Evolutionary conservation across 441 rosid genomes (phyloP), one percentile per base, ranked within the genome.

Genomic region (Gossypium aridum): DNA sequence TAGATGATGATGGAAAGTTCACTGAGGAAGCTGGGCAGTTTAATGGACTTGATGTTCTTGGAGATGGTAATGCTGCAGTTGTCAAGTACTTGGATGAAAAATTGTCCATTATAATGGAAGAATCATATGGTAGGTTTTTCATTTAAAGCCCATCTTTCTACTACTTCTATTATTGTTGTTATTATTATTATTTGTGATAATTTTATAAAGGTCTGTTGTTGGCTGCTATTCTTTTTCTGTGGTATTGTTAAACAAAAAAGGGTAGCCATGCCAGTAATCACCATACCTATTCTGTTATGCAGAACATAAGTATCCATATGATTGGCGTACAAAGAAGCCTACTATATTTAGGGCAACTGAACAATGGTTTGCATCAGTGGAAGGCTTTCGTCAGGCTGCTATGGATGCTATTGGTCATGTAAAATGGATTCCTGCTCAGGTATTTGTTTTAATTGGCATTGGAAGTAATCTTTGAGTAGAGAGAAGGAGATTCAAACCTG

Each of bases 321-420:
- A 96, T 83, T 96, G 99, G 99, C 87, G 99, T 85, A 89, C 97
- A 51, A 96, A 96, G 80, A 90, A 89, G 78, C 99, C 98, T 19
- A 93, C 98, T 3, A 96, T 96, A 80, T 93, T 91, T 89, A 90
- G 99, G 84, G 99, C 97, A 17, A 96, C 99, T 51, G 97, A 96
- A 87, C 99, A 96, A 75, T 96, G 98, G 99, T 96, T 96, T 90
- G 99, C 99, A 77, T 96, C 99, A 14, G 97, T 96, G 72, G 98
- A 91, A 85, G 97, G 97, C 63, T 93, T 92, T 75, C 97, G 93
- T 25, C 78, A 79, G 67, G 92, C 89, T 70, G 90, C 97, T 45
- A 83, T 92, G 95, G 93, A 90, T 82, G 97, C 99, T 68, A 90
- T 96, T 83, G 80, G 83, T 64, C 79, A 80, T 45, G 97, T 96